Base-by-base conservation (phyloP, 2,329 filamentous ascomycete species). In the Ophiocordyceps camponoti-floridani region DNA sequence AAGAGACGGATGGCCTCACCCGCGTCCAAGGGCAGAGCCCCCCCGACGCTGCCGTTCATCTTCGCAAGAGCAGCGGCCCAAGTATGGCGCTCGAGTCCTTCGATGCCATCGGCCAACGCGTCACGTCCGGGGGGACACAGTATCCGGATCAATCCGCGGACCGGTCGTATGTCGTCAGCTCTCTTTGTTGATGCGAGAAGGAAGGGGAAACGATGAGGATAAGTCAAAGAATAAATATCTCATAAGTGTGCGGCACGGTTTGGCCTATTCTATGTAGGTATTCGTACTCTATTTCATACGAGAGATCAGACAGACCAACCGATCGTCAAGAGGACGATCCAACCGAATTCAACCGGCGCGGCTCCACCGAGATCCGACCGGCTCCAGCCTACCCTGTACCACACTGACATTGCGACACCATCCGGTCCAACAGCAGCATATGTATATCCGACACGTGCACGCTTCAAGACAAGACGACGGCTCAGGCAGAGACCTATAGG, bases 21-120 rank as follows among this genome's bases (percentile, higher is more conserved):
- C 56, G 65, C 60, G 54, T 70, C 67, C 45, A 70, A 55, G 47
- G 64, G 63, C 52, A 59, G 56, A 38, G 56, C 50, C 26, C 62
- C 63, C 38, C 56, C 53, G 41, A 58, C 47, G 45, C 49, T 53
- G 41, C 62, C 62, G 47, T 67, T 68, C 67, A 69, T 69, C 26
- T 44, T 50, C 33, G 43, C 31, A 5, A n/a, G 42, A 18, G 11
- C n/a, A 12, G 11, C 9, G 35, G 14, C 16, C 4, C 14, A 10
- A 19, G 35, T 4, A 38, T 9, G 4, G n/a, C 23, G 23, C 23
- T 23, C 23, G 23, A 23, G 5, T 23, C 23, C 23, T 23, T 23
- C 23, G 16, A 38, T 26, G 30, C 28, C 23, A 43, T 18, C 42
- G 16, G 19, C 8, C 27, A 43, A 18, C 9, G 14, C 31, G n/a